phyloP scores from a whole-genome alignment of 371 early-diverging fungal species.

The Syncephalastrum racemosum region DNA sequence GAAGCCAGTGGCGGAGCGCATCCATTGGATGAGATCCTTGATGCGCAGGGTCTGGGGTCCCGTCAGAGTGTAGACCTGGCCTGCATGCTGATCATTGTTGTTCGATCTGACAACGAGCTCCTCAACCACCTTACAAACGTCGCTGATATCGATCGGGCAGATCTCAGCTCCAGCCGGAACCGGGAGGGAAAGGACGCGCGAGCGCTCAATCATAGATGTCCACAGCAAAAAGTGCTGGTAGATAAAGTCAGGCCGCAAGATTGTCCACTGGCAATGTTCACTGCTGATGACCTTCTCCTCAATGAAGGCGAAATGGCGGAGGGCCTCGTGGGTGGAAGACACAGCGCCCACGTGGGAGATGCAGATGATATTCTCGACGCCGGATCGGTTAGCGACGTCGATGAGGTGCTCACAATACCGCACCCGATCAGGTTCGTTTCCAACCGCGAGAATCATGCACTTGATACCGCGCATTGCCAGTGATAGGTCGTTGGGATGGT shows the following conservation, averaged over 20 bases:
- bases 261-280: conserved; percentile 32
- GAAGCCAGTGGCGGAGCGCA: conserved; percentile 28
- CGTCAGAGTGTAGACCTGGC: conserved; percentile 39
- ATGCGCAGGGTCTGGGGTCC: conserved; percentile 34
- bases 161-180: conserved; percentile 24
- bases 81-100: conserved; percentile 26
- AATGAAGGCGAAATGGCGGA: conserved; percentile 35
- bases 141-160: conserved; percentile 42
- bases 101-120: conserved; percentile 9
- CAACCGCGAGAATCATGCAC: conserved; percentile 33
- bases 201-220: conserved; percentile 28
- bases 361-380: conserved; percentile 36
- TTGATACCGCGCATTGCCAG: conserved; percentile 41
- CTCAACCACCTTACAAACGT: conserved; percentile 31
- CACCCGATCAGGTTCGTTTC: conserved; percentile 34
- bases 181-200: conserved; percentile 23
- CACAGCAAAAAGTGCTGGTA: conserved; percentile 41
- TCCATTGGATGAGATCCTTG: conserved; percentile 21
- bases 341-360: conserved; percentile 47
- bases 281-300: conserved; percentile 37
- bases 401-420: conserved; percentile 26
- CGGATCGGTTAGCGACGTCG: conserved; percentile 32
- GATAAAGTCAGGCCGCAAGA: conserved; percentile 49
- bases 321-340: conserved; percentile 20
- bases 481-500: conserved; percentile 34